These are phyloP conservation scores for Macrolepiota fuliginosa DNA, from an alignment of 768 basidiomycete species.

Conservation along the genomic window DNA sequence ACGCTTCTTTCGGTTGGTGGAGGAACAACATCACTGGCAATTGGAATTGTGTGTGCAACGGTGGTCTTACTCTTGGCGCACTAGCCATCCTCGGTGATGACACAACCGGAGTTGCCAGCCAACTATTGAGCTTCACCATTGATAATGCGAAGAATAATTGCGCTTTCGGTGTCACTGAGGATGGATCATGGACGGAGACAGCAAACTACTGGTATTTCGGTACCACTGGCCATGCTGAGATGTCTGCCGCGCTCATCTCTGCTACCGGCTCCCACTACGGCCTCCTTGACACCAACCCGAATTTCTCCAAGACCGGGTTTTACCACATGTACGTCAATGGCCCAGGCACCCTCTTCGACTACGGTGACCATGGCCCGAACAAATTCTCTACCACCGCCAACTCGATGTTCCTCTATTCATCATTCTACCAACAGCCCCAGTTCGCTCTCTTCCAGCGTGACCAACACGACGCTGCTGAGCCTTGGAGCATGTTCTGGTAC, in stretches of 20 bases:
- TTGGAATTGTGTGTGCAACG: conserved; percentile 98
- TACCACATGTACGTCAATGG: conserved; percentile 92
- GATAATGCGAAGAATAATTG: conserved; percentile 79
- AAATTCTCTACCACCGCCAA: conserved; percentile 96
- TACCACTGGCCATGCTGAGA: conserved; percentile 86
- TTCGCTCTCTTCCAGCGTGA: conserved; percentile 93
- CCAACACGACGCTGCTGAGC: conserved; percentile 76
- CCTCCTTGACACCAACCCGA: conserved; percentile 68
- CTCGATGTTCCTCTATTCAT: conserved; percentile 74
- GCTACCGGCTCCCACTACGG: conserved; percentile 86
- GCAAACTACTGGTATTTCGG: conserved; percentile 97
- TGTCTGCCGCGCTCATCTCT: conserved; percentile 76
- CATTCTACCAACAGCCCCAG: conserved; percentile 63
- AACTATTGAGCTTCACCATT: conserved; percentile 66
- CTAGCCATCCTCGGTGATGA: conserved; percentile 90
- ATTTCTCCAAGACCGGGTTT: conserved; percentile 66
- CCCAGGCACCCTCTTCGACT: conserved; percentile 82
- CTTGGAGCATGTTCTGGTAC: conserved; percentile 93
- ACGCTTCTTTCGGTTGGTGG: conserved; percentile 74
- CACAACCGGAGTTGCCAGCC: conserved; percentile 64
- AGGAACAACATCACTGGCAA: conserved; percentile 70
- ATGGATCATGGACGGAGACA: conserved; percentile 94
- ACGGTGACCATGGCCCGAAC: conserved; percentile 88
- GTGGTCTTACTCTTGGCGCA: conserved; percentile 83
- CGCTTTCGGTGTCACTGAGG: conserved; percentile 53